phyloP scores from a whole-genome alignment of 441 rosid species.

The Gossypium gossypioides region DNA sequence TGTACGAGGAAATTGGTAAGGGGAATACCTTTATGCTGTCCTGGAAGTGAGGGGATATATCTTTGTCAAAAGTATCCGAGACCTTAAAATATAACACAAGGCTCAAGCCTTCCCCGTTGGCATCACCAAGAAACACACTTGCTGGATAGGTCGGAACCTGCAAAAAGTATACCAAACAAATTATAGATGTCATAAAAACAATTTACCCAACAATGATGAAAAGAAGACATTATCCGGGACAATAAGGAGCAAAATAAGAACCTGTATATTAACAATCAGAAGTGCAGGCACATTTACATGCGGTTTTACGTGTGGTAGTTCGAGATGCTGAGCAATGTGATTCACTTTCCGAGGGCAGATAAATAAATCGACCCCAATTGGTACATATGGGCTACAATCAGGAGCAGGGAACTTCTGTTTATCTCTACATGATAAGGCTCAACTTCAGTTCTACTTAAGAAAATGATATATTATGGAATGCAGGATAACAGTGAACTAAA shows the following conservation, averaged over 20 bases:
- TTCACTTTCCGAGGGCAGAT: constrained; percentile 64
- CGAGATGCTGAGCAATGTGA: constrained; percentile 82
- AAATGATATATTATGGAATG: background rate
- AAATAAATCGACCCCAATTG: constrained; percentile 74
- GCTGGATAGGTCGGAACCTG: constrained; percentile 92
- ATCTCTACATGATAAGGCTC: constrained; percentile 48
- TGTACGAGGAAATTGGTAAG: background rate
- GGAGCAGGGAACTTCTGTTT: constrained; percentile 69
- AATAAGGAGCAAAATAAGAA: constrained; percentile 1
- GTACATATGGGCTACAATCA: constrained; percentile 45
- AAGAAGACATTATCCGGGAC: background rate
- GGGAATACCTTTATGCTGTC: constrained; percentile 56
- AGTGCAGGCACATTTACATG: constrained; percentile 62
- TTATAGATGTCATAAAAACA: constrained; percentile 5
- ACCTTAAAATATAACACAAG: constrained; percentile 77
- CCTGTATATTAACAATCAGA: constrained; percentile 86
- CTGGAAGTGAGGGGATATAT: constrained; percentile 53
- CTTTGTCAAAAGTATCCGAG: constrained; percentile 52
- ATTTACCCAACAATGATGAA: background rate
- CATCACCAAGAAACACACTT: constrained; percentile 76
- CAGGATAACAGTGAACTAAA: constrained; percentile 4
- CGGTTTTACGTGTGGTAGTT: constrained; percentile 59
- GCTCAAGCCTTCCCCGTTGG: constrained; percentile 92
- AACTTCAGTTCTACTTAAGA: constrained; percentile 6
- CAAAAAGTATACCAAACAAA: constrained; percentile 9